These are phyloP conservation scores for Durotheca rogersii DNA, from an alignment of 495 filamentous ascomycete species.

Conservation along the genomic window DNA sequence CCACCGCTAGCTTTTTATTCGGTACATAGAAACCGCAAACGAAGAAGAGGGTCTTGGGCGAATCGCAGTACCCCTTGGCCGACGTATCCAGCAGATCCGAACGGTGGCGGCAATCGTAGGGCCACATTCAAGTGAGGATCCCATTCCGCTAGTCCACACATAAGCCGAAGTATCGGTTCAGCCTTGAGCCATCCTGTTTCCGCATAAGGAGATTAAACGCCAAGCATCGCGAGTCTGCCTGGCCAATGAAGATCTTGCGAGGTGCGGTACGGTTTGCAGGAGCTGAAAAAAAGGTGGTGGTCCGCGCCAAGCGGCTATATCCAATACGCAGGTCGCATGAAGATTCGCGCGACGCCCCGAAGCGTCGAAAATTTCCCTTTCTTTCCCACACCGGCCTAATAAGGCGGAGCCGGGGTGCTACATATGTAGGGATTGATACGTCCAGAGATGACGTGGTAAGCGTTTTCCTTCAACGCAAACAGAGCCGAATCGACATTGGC, in stretches of 20 bases:
- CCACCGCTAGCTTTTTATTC: conserved; percentile 20
- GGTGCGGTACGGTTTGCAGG: conserved; percentile 26
- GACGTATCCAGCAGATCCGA: conserved; percentile 7
- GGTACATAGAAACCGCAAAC: neutral
- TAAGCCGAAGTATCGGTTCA: conserved; percentile 25
- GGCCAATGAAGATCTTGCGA: conserved; percentile 21
- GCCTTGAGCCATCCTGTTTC: conserved; percentile 29
- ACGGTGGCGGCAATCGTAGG: conserved; percentile 10
- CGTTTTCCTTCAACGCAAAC: conserved; percentile 1
- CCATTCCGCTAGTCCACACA: conserved; percentile 10
- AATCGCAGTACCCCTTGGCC: conserved; percentile 1
- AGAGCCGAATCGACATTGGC: conserved; percentile 9
- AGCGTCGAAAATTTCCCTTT: neutral
- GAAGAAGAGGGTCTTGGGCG: neutral
- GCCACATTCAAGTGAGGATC: conserved; percentile 6
- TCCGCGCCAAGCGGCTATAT: conserved; percentile 30
- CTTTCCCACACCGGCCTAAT: conserved; percentile 18
- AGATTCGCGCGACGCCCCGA: conserved; percentile 25
- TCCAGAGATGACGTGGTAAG: neutral
- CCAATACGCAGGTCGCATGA: no score
- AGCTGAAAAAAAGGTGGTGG: conserved; percentile 34
- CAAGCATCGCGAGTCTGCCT: conserved; percentile 16
- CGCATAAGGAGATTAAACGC: conserved; percentile 32
- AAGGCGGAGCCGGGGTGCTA: conserved; percentile 4
- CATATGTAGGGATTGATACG: conserved; percentile 10